Percentiles rank a stretch among this genome's conserved stretches.
phyloP scores from a whole-genome alignment of 495 filamentous ascomycete genomes.

The Penicillium verhagenii region DNA sequence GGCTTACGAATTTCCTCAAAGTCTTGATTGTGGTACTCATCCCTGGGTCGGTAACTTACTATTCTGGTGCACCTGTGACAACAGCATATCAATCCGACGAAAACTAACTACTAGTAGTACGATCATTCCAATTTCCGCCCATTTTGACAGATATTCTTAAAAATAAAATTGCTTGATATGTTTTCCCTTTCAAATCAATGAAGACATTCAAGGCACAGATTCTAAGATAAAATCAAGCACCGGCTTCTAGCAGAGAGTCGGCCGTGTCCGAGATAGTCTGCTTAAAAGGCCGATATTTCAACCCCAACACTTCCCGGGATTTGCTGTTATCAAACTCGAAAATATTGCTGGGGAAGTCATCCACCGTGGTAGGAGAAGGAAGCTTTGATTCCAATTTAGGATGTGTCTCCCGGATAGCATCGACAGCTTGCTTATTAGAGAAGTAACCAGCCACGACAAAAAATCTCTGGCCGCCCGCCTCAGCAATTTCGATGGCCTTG shows the following conservation, averaged over 20 bases:
- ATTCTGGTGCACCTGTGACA: too few species aligned
- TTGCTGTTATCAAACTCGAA: conserved; percentile 54
- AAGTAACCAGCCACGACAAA: conserved; percentile 64
- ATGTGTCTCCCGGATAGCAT: conserved; percentile 63
- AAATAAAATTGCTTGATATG: too few species aligned
- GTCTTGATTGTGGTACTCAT: too few species aligned
- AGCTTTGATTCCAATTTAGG: conserved; percentile 62
- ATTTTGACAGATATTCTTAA: too few species aligned
- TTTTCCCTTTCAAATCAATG: background rate
- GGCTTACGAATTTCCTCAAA: too few species aligned
- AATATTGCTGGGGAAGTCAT: conserved; percentile 37
- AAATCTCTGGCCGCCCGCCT: conserved; percentile 69
- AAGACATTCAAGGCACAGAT: conserved; percentile 1
- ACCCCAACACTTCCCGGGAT: conserved; percentile 55
- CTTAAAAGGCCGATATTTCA: conserved; percentile 54
- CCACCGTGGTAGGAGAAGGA: conserved; percentile 46
- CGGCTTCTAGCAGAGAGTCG: conserved; percentile 50
- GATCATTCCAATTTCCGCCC: too few species aligned
- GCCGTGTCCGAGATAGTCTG: conserved; percentile 58
- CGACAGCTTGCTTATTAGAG: conserved; percentile 62
- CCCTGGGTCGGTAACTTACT: too few species aligned
- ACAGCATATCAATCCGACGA: too few species aligned
- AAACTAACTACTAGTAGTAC: too few species aligned
- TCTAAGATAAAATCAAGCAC: conserved; percentile 23
- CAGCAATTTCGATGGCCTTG: conserved; percentile 62